Conservation (phyloP, 73 alveolate species). For the Paramecium sonneborni region DNA sequence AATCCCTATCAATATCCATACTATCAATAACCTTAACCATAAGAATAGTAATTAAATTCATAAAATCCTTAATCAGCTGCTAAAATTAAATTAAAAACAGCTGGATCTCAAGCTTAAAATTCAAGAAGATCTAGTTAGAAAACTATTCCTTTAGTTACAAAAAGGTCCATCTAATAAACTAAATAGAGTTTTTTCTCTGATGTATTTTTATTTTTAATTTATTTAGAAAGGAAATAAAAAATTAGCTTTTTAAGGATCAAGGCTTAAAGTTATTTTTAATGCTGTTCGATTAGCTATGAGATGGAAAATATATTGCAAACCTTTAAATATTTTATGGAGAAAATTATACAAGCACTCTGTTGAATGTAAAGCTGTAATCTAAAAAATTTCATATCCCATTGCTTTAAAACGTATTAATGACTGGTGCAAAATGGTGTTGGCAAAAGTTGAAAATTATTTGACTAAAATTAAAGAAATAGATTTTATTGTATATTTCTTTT, state of each 20-base stretch:
- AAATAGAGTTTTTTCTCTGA: neutral
- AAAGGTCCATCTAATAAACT: neutral
- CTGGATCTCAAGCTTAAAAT: neutral
- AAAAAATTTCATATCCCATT: neutral
- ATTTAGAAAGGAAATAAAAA: neutral
- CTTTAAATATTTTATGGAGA: constrained; percentile 23
- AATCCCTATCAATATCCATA: constrained; percentile 77
- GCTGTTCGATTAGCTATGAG: constrained; percentile 34
- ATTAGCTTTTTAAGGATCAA: neutral
- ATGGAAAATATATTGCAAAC: constrained; percentile 51
- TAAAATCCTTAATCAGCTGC: neutral
- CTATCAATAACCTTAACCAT: constrained; percentile 83
- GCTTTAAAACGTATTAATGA: neutral
- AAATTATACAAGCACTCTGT: constrained; percentile 1
- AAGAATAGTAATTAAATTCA: constrained; percentile 75
- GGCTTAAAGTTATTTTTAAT: neutral
- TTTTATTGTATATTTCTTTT: neutral
- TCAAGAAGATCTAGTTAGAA: neutral
- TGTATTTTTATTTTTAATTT: neutral
- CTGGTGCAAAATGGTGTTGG: constrained; percentile 27
- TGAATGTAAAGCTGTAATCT: constrained; percentile 20
- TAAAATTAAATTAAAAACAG: neutral
- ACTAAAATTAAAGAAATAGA: constrained; percentile 35
- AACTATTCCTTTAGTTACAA: neutral
- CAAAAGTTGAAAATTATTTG: constrained; percentile 29